Percentiles rank a stretch among this genome's conserved stretches.
phyloP scores from a whole-genome alignment of 148 eudicot genomes.

The Dysphania ambrosioides region DNA sequence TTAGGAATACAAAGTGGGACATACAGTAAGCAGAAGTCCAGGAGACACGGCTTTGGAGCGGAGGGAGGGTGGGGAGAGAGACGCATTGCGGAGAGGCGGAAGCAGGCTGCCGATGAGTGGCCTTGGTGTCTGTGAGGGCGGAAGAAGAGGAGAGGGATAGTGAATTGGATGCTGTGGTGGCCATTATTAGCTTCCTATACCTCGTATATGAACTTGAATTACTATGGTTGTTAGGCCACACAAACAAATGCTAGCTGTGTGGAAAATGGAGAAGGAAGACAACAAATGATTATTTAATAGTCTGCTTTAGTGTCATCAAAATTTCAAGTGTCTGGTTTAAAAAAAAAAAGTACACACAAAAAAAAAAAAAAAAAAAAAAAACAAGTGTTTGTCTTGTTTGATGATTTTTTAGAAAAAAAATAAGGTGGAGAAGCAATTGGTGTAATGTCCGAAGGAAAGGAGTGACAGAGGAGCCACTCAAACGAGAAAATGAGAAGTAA shows the following conservation, averaged over 20 bases:
- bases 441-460: background rate
- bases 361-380: constrained; percentile 6
- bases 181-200: constrained; percentile 29
- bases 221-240: constrained; percentile 8
- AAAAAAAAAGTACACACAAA: constrained; percentile 7
- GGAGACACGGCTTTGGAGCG: constrained; percentile 42
- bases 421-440: constrained; percentile 17
- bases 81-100: constrained; percentile 61
- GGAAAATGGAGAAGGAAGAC: background rate
- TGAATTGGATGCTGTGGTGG: constrained; percentile 48
- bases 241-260: background rate
- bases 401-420: constrained; percentile 5
- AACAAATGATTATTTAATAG: constrained; percentile 14
- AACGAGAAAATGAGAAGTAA: constrained; percentile 17
- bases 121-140: constrained; percentile 41
- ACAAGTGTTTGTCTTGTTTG: background rate
- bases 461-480: constrained; percentile 27
- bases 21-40: constrained; percentile 58
- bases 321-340: constrained; percentile 14
- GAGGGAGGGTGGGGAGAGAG: constrained; percentile 55
- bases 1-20: too few species aligned
- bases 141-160: constrained; percentile 54
- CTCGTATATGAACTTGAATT: background rate
- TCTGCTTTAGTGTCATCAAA: background rate
- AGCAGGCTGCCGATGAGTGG: constrained; percentile 45